Evolutionary conservation across 352 stramenopile species (phyloP).

Genomic region (Chrysophaeum taylorii): DNA sequence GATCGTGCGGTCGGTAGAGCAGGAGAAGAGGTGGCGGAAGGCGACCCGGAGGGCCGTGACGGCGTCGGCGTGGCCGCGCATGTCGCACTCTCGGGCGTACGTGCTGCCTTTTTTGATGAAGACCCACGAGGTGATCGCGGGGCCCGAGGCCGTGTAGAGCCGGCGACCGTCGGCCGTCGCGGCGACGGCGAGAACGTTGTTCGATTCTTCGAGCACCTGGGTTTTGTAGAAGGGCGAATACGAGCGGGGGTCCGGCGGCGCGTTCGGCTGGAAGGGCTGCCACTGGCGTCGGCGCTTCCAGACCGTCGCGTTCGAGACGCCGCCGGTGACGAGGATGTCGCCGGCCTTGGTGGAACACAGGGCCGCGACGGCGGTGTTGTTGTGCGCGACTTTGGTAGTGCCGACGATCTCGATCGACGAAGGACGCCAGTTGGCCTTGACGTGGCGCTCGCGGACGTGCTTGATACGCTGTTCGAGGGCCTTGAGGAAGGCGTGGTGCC

Average conservation of each 20-base stretch:
- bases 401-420: background rate
- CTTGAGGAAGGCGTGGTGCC: background rate
- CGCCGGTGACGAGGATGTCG: background rate
- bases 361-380: background rate
- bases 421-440: background rate
- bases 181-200: background rate
- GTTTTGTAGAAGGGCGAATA: conserved; percentile 11
- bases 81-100: conserved; percentile 8
- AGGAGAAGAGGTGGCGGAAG: background rate
- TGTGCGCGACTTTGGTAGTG: background rate
- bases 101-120: background rate
- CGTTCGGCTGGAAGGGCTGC: no score
- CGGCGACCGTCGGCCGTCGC: background rate
- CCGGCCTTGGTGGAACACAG: background rate
- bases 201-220: background rate
- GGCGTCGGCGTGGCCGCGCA: background rate
- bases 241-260: no score
- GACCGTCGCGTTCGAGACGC: background rate
- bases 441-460: background rate
- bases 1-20: background rate
- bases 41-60: background rate
- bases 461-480: background rate
- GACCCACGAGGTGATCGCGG: background rate
- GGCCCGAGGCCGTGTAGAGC: background rate
- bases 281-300: background rate